phyloP scores from a whole-genome alignment of 768 basidiomycete genomes.

The Crucibulum laeve region DNA sequence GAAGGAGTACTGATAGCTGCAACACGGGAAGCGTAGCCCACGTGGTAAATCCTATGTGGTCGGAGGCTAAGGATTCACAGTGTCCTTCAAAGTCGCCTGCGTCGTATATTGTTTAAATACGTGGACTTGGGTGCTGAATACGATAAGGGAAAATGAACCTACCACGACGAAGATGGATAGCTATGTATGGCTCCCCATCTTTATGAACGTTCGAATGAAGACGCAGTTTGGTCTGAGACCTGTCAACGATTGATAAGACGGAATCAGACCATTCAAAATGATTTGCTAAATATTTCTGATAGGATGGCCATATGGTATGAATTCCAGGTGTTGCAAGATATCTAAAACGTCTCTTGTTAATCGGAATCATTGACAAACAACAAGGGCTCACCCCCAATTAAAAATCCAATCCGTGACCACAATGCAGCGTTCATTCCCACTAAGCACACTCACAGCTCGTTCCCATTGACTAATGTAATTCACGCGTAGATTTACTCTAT shows the following conservation, averaged over 20 bases:
- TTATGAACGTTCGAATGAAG: slow-evolving; percentile 18
- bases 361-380: neutral
- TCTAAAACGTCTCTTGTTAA: slow-evolving; percentile 13
- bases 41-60: slow-evolving; percentile 36
- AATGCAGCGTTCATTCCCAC: slow-evolving; percentile 31
- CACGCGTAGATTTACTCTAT: slow-evolving; percentile 24
- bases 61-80: slow-evolving; percentile 29
- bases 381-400: slow-evolving; percentile 32
- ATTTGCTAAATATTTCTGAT: slow-evolving; percentile 29
- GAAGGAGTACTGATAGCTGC: slow-evolving; percentile 22
- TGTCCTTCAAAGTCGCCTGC: slow-evolving; percentile 40
- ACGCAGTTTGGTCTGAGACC: slow-evolving; percentile 27
- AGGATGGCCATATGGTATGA: slow-evolving; percentile 36
- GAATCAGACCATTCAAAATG: slow-evolving; percentile 39
- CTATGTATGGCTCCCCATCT: slow-evolving; percentile 35
- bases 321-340: slow-evolving; percentile 35
- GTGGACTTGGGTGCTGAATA: neutral
- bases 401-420: slow-evolving; percentile 40
- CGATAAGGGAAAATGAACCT: slow-evolving; percentile 1
- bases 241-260: slow-evolving; percentile 27
- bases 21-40: slow-evolving; percentile 43
- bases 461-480: slow-evolving; percentile 29
- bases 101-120: neutral
- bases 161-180: slow-evolving; percentile 44
- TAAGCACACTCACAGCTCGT: slow-evolving; percentile 27